Evolutionary conservation across 1,284 basidiomycete species (phyloP), one percentile per base, ranked within the genome.

Genomic region (Irpex rosettiformis): DNA sequence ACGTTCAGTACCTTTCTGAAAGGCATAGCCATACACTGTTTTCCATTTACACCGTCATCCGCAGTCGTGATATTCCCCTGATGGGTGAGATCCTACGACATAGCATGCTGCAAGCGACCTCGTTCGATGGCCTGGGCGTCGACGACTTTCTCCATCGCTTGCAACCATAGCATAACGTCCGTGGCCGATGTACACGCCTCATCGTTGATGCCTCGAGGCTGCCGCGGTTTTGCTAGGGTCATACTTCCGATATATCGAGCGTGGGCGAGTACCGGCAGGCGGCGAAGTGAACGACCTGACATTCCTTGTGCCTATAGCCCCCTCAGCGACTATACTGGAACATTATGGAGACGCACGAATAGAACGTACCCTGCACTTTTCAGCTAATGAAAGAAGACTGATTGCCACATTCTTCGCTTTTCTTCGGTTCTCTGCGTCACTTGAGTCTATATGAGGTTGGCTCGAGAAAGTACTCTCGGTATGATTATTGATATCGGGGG

Each of bases 201-300:
- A 13, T 10, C 13, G 13, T 27, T n/a, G 8, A 28, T 11, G 27
- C 27, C 27, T 2, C 27, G 16, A 6, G 7, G 24, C 25, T 22
- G 48, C 3, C 58, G 56, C 3, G 53, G 21, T 13, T 49, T 28
- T 13, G 27, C 28, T 6, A 62, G 56, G 0, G 63, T 52, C 2
- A 82, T 79, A 16, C 78, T 73, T 16, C 85, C 83, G 54, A 96
- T 86, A 69, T 94, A 88, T 2, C 85, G 81, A 2, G 95, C 91
- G 59, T 97, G 87, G 1, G 96, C 94, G 29, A 99, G 81, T 27
- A 98, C 91, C 1, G 96, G 96, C 18, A 99, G 78, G 7, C 94
- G 84, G 11, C 96, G 85, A 5, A 99, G 79, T 2, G 93, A 88
- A 51, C 96, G 86, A 16, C 96, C 96, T 7, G 96, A 97, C 77